Conservation (phyloP, 2,329 filamentous ascomycete species). For the Diaporthe helianthi region DNA sequence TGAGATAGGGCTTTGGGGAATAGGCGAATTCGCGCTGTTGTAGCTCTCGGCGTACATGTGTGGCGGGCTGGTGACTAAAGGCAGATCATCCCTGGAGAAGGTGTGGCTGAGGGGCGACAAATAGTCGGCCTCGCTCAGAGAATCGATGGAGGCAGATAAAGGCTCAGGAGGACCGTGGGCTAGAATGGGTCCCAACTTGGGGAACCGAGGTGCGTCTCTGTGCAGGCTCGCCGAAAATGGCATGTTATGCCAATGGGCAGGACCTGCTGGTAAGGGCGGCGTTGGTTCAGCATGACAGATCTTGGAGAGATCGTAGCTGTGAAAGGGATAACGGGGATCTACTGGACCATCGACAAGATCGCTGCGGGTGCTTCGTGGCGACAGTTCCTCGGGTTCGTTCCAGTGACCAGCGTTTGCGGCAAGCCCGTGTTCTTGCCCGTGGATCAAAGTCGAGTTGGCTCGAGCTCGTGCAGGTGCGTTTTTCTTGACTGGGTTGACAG, state of each 20-base stretch:
- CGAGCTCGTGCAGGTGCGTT: slow-evolving; percentile 50
- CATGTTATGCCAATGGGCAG: slow-evolving; percentile 55
- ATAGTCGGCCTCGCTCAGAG: slow-evolving; percentile 69
- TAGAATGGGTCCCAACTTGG: slow-evolving; percentile 50
- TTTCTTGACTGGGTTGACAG: slow-evolving; percentile 60
- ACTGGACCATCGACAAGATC: slow-evolving; percentile 46
- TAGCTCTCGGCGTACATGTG: slow-evolving; percentile 64
- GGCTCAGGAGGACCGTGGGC: slow-evolving; percentile 53
- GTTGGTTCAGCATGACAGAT: slow-evolving; percentile 56
- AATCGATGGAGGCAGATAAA: slow-evolving; percentile 63
- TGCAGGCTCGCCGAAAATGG: slow-evolving; percentile 53
- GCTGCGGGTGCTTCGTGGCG: slow-evolving; percentile 45
- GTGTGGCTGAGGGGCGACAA: slow-evolving; percentile 62
- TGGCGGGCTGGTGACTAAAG: slow-evolving; percentile 62
- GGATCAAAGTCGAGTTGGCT: slow-evolving; percentile 49
- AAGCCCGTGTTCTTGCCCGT: slow-evolving; percentile 25
- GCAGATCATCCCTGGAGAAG: slow-evolving; percentile 61
- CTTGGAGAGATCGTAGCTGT: slow-evolving; percentile 57
- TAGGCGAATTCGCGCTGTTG: slow-evolving; percentile 58
- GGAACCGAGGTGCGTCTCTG: slow-evolving; percentile 51
- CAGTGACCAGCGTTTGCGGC: slow-evolving; percentile 48
- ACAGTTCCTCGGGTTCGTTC: slow-evolving; percentile 48
- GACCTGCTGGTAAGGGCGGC: slow-evolving; percentile 45
- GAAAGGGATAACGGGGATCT: slow-evolving; percentile 47
- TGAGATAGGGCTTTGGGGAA: slow-evolving; percentile 62